phyloP scores from a whole-genome alignment of 768 basidiomycete genomes.

The Mycena maculata region DNA sequence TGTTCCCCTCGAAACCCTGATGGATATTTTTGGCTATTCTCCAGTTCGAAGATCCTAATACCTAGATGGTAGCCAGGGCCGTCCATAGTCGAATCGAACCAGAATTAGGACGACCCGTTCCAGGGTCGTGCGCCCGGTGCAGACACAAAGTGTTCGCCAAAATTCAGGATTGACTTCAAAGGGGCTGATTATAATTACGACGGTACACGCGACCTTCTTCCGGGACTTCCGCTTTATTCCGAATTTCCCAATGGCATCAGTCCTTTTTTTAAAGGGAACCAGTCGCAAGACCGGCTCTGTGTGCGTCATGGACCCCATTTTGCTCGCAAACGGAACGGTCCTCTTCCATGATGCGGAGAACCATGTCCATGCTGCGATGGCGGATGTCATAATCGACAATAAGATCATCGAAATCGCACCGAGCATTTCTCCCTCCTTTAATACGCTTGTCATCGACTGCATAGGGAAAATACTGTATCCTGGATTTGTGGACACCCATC shows the following conservation, averaged over 20 bases:
- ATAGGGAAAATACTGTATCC: constrained; percentile 24
- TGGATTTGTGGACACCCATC: constrained; percentile 33
- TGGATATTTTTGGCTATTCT: too few species aligned
- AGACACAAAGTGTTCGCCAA: too few species aligned
- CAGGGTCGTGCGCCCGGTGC: too few species aligned
- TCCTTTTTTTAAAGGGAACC: not conserved
- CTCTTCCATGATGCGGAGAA: constrained; percentile 27
- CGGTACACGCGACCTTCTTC: too few species aligned
- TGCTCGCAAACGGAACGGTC: constrained; percentile 27
- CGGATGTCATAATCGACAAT: constrained; percentile 26
- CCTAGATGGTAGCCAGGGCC: too few species aligned
- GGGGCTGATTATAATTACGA: too few species aligned
- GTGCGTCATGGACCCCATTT: constrained; percentile 7
- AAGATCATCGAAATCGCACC: constrained; percentile 20
- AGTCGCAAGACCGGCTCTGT: not conserved
- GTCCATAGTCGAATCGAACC: too few species aligned
- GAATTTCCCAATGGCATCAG: not conserved
- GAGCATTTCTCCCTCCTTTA: constrained; percentile 1
- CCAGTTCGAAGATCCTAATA: too few species aligned
- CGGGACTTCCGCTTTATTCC: too few species aligned
- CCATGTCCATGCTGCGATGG: constrained; percentile 14
- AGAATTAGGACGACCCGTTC: too few species aligned
- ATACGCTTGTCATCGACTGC: constrained; percentile 20
- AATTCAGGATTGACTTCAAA: too few species aligned
- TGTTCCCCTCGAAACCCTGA: too few species aligned